Evolutionary conservation across 768 basidiomycete species (phyloP).

Genomic region (Boletus rubroflammeus): DNA sequence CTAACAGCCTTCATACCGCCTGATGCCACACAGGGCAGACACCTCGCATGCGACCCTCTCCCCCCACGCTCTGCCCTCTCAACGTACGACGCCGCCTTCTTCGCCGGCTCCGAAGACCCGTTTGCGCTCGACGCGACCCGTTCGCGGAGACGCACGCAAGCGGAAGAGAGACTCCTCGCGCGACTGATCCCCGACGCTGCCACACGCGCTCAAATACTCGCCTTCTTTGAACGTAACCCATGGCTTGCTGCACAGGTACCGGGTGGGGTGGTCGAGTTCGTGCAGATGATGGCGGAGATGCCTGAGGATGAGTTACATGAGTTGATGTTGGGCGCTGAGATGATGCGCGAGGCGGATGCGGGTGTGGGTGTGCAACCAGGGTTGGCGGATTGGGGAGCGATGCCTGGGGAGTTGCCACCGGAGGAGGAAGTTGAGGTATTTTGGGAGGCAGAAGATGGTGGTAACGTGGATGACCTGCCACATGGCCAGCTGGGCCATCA

Average conservation of each 20-base stretch:
- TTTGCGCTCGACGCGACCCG: constrained; percentile 29
- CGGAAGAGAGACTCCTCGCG: constrained; percentile 52
- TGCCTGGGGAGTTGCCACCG: constrained; percentile 44
- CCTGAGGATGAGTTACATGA: constrained; percentile 60
- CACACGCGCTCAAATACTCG: constrained; percentile 56
- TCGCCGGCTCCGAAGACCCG: constrained; percentile 57
- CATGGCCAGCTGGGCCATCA: constrained; percentile 23
- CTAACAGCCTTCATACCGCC: constrained; percentile 73
- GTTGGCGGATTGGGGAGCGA: constrained; percentile 24
- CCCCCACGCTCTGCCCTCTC: constrained; percentile 64
- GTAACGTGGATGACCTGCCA: constrained; percentile 21
- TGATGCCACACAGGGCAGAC: constrained; percentile 46
- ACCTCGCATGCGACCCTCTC: constrained; percentile 81
- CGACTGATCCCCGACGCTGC: constrained; percentile 55
- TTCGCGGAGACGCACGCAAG: constrained; percentile 38
- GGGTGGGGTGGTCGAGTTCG: constrained; percentile 63
- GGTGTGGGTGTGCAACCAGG: constrained; percentile 26
- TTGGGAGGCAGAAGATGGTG: constrained; percentile 23
- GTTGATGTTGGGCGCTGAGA: constrained; percentile 48
- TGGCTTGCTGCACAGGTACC: constrained; percentile 54
- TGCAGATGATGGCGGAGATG: constrained; percentile 50
- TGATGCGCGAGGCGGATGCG: constrained; percentile 33
- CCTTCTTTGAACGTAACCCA: constrained; percentile 57
- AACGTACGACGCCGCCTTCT: constrained; percentile 72
- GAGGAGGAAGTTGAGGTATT: constrained; percentile 33